phyloP scores from a whole-genome alignment of 2,329 filamentous ascomycete genomes.

The Fusarium sp. region DNA sequence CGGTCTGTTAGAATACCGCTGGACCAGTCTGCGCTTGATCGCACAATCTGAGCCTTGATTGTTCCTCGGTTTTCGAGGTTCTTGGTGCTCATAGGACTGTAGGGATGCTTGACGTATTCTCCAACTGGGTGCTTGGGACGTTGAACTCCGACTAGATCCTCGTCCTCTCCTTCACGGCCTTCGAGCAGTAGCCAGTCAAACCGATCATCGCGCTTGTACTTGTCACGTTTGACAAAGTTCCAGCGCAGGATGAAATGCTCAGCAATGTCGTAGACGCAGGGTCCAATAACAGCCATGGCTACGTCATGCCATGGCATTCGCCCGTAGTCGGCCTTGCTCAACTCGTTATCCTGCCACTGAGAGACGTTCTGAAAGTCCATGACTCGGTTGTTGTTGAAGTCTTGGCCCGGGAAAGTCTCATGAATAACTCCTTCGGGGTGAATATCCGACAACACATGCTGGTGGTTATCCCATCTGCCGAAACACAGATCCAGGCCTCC shows the following conservation, averaged over 20 bases:
- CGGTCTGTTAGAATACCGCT: constrained; percentile 86
- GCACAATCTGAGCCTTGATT: constrained; percentile 82
- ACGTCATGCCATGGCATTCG: constrained; percentile 99
- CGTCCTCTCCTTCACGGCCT: constrained; percentile 76
- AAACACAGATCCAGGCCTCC: constrained; percentile 96
- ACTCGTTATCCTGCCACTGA: constrained; percentile 92
- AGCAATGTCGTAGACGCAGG: constrained; percentile 90
- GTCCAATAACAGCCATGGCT: constrained; percentile 87
- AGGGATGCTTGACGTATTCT: constrained; percentile 82
- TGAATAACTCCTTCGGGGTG: constrained; percentile 83
- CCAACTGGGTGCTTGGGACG: constrained; percentile 88
- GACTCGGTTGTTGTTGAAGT: constrained; percentile 97
- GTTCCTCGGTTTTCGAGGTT: constrained; percentile 70
- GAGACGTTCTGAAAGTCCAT: constrained; percentile 93
- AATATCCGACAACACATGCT: constrained; percentile 85
- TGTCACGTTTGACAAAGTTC: constrained; percentile 98
- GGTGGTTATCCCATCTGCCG: constrained; percentile 87
- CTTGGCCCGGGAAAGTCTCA: constrained; percentile 93
- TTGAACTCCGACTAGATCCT: constrained; percentile 88
- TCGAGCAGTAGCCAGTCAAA: constrained; percentile 87
- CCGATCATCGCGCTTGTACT: constrained; percentile 86
- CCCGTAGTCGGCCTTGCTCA: constrained; percentile 88
- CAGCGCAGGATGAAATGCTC: constrained; percentile 94
- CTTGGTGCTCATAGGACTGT: constrained; percentile 73
- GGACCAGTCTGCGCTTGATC: constrained; percentile 92